A percentile compares a stretch with the other conserved stretches of the same genome.
phyloP scores from a whole-genome alignment of 306 rosid genomes.

The Vachellia pachyceras region DNA sequence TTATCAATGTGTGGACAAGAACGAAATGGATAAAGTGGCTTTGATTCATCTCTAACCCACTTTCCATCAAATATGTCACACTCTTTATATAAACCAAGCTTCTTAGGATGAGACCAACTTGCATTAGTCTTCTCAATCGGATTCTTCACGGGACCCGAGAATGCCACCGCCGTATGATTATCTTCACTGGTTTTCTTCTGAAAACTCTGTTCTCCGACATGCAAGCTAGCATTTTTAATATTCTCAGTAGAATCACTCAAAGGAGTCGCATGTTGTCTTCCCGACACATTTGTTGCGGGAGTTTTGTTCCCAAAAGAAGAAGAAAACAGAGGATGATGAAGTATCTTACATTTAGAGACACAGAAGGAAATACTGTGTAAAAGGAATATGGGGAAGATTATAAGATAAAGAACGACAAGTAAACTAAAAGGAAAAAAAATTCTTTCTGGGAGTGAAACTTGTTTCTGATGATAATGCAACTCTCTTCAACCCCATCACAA shows the following conservation, averaged over 20 bases:
- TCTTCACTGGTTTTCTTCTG: too few relatives aligned
- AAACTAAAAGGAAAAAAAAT: slow-evolving; percentile 53
- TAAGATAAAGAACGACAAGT: slow-evolving; percentile 58
- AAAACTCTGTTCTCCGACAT: slow-evolving; percentile 27
- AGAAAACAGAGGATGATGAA: slow-evolving; percentile 44
- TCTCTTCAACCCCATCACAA: too few relatives aligned
- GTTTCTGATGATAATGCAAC: too few relatives aligned
- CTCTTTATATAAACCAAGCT: slow-evolving; percentile 39
- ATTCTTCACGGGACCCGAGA: neutral
- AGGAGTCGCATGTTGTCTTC: slow-evolving; percentile 3
- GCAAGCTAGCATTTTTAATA: slow-evolving; percentile 45
- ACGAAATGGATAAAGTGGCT: slow-evolving; percentile 79
- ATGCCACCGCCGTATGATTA: neutral
- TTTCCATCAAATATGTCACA: slow-evolving; percentile 82
- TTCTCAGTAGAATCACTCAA: slow-evolving; percentile 33
- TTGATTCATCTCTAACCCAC: slow-evolving; percentile 86
- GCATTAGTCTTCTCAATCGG: slow-evolving; percentile 21
- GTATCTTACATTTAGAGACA: slow-evolving; percentile 36
- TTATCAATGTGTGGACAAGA: slow-evolving; percentile 82
- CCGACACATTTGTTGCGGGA: slow-evolving; percentile 34
- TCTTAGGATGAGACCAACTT: slow-evolving; percentile 17
- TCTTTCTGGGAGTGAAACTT: too few relatives aligned
- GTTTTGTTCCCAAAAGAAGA: slow-evolving; percentile 2
- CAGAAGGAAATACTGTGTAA: slow-evolving; percentile 44
- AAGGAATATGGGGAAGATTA: slow-evolving; percentile 46